A percentile compares a stretch with the other conserved stretches of the same genome.
phyloP scores from a whole-genome alignment of 306 rosid species.

The Lagenaria siceraria region DNA sequence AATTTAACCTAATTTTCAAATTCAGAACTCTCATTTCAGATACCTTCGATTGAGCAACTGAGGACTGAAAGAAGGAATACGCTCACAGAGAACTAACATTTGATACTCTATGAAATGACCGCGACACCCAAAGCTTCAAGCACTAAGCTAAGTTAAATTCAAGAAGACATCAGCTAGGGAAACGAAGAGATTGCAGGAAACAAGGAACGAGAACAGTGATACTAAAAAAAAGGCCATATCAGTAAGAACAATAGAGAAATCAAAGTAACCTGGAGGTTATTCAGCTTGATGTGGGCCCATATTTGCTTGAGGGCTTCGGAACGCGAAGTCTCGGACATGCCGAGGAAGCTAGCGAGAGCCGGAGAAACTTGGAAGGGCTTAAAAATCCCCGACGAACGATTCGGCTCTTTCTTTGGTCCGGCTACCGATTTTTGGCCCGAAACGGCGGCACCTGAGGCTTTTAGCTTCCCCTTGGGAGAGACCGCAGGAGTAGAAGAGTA shows the following conservation, averaged over 20 bases:
- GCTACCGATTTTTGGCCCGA: background rate
- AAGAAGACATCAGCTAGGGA: background rate
- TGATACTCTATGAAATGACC: background rate
- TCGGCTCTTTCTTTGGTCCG: background rate
- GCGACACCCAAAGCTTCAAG: background rate
- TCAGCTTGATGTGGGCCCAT: constrained; percentile 16
- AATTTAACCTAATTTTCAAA: background rate
- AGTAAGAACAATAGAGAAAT: background rate
- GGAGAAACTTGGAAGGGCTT: constrained; percentile 12
- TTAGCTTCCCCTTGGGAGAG: background rate
- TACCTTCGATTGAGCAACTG: background rate
- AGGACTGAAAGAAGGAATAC: background rate
- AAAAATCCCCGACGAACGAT: background rate
- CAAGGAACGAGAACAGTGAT: background rate
- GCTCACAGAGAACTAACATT: background rate
- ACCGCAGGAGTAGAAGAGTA: background rate
- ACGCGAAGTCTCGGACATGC: constrained; percentile 10
- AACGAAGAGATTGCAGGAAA: background rate
- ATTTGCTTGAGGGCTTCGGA: constrained; percentile 11
- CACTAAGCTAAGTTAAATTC: background rate
- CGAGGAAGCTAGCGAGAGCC: constrained; percentile 14
- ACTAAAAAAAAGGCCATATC: background rate
- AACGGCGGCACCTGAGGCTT: background rate
- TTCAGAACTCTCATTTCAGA: background rate
- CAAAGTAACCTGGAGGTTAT: constrained; percentile 15